Evolutionary conservation across 2,329 filamentous ascomycete genomes (phyloP).

Genomic region (Neurospora sp.): DNA sequence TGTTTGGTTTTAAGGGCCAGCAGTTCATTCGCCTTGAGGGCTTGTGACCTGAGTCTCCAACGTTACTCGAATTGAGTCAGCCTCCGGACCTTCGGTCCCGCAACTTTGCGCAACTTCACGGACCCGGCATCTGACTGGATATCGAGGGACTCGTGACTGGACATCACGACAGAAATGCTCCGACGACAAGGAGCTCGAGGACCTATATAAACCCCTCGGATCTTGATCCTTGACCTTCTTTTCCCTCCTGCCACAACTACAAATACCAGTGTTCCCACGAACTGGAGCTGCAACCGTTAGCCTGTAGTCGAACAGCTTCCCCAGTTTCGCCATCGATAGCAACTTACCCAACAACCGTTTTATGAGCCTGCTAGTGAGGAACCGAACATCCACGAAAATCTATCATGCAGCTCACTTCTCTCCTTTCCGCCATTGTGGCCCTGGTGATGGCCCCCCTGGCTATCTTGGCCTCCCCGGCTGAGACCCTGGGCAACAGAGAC

Average conservation of each 20-base stretch:
- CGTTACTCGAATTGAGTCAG: neutral
- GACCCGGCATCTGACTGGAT: neutral
- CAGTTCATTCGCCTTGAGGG: neutral
- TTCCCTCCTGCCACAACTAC: neutral
- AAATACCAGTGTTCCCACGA: neutral
- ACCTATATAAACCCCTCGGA: neutral
- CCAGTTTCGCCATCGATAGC: neutral
- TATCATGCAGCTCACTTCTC: neutral
- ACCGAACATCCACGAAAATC: neutral
- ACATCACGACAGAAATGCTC: neutral
- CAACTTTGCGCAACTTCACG: neutral
- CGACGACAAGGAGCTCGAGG: neutral
- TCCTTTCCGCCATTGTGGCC: neutral
- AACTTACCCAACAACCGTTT: neutral
- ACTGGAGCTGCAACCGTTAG: neutral
- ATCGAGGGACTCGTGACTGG: neutral
- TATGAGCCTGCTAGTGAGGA: neutral
- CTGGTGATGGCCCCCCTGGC: neutral
- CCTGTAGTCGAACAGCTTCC: neutral
- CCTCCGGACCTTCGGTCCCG: neutral
- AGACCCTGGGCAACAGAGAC: constrained; percentile 16
- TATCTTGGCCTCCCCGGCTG: neutral
- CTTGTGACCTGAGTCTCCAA: neutral
- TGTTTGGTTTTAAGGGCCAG: neutral
- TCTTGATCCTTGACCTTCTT: neutral